phyloP scores from a whole-genome alignment of 2,329 filamentous ascomycete species.

The Fusarium duplospermum region DNA sequence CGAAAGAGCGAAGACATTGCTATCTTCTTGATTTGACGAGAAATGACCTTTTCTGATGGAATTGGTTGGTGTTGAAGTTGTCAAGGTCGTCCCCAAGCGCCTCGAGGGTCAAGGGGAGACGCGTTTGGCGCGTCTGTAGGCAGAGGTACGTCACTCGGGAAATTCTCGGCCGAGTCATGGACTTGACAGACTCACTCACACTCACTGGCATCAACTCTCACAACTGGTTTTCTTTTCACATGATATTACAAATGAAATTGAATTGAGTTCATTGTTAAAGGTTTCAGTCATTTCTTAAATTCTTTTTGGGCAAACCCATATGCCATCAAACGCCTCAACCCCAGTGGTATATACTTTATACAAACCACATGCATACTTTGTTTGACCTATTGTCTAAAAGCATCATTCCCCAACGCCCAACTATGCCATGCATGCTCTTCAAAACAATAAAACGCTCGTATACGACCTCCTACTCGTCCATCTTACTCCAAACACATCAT shows the following conservation, averaged over 20 bases:
- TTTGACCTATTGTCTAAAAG: not conserved
- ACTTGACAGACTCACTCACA: not conserved
- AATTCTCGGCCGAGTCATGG: conserved; percentile 35
- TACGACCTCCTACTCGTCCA: not conserved
- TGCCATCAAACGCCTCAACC: conserved; percentile 1
- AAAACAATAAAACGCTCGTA: conserved; percentile 44
- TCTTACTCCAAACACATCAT: conserved; percentile 29
- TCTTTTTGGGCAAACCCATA: not conserved
- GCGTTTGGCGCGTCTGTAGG: conserved; percentile 44
- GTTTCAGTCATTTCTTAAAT: not conserved
- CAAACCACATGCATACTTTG: conserved; percentile 13
- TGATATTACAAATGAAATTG: not conserved
- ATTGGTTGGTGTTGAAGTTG: conserved; percentile 20
- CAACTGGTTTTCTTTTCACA: not conserved
- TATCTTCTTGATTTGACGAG: not conserved
- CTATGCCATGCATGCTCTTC: conserved; percentile 40
- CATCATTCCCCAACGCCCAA: conserved; percentile 32
- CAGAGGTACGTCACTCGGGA: conserved; percentile 43
- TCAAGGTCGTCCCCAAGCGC: conserved; percentile 7
- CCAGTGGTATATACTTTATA: conserved; percentile 4
- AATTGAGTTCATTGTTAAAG: not conserved
- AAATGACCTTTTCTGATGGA: not conserved
- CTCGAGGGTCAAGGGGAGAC: conserved; percentile 35
- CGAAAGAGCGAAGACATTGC: conserved; percentile 58
- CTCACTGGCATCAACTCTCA: not conserved